Conservation (phyloP, 192 early-diverging fungal genomes). For the Piromyces finnis region DNA sequence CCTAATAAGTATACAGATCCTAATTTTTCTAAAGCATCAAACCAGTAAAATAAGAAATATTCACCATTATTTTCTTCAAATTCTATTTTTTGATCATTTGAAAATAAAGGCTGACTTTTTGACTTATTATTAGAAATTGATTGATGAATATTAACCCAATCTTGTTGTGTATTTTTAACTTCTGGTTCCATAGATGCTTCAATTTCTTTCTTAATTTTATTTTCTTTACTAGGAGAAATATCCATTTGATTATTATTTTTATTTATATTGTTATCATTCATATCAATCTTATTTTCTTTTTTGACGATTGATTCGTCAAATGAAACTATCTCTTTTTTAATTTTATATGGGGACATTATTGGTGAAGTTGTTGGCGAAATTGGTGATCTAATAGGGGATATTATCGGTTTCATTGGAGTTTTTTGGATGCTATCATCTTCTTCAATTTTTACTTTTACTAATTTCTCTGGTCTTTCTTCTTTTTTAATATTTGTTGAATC, state of each 20-base stretch:
- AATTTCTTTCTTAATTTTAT: slow-evolving; percentile 1
- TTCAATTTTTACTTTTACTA: too few relatives aligned
- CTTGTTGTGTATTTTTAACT: not conserved
- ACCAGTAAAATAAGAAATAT: slow-evolving; percentile 63
- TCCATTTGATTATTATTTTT: not conserved
- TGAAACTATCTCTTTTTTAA: not conserved
- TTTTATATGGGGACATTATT: not conserved
- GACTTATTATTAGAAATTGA: not conserved
- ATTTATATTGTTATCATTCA: not conserved
- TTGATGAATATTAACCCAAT: not conserved
- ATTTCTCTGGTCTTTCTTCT: too few relatives aligned
- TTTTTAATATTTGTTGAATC: too few relatives aligned
- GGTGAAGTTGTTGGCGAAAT: not conserved
- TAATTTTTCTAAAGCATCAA: slow-evolving; percentile 72
- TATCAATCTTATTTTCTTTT: not conserved
- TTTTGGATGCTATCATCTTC: not conserved
- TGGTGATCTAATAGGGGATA: too few relatives aligned
- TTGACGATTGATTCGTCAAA: not conserved
- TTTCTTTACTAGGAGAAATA: not conserved
- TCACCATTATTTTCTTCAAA: slow-evolving; percentile 26
- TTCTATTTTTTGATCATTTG: not conserved
- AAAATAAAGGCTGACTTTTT: not conserved
- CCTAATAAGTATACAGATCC: slow-evolving; percentile 82
- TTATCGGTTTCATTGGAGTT: not conserved
- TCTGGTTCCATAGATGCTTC: not conserved